Evolutionary conservation across 2,329 filamentous ascomycete genomes (phyloP), one percentile per base, ranked within the genome.

Genomic region (Elsinoe australis): DNA sequence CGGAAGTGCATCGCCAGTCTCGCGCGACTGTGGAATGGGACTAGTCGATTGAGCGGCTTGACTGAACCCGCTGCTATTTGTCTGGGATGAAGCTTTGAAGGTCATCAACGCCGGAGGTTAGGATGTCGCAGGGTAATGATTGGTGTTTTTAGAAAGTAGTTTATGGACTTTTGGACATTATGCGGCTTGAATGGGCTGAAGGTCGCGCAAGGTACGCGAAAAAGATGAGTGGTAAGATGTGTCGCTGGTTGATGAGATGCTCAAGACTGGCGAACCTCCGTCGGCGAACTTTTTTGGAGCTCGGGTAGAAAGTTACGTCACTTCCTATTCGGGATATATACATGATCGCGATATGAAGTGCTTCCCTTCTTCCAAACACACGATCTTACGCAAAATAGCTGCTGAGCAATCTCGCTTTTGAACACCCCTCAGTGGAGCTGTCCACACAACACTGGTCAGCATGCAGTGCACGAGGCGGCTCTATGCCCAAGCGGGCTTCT

Each of bases 1-100:
- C 2, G 76, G 73, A 2, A 74, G 59, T 3, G 73, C 65, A 49
- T 77, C 76, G 28, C 79, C 80, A 10, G 74, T 76, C 59, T 84
- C 80, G 35, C 79, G 71, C 41, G 80, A 82, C 56, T 80, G 76
- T 10, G 62, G 54, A 15, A 61, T 38, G 9, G 51, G 50, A 29
- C 48, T 55, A 4, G 50, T 17, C 12, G 39, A 38, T 28, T 35
- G 19, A 9, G 44, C 9, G 9, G 50, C 42, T n/a, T 35, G 19
- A 22, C n/a, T 42, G 39, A 49, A 44, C 31, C 42, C 39, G 32
- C 38, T 24, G 17, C 24, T 35, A 21, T 44, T 26, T 18, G 36
- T 31, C 39, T 42, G 29, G 22, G 48, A 35, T 6, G 41, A 15
- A 26, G 49, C 49, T 29, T 34, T 41, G 35, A 38, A 12, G 32